Percentiles rank a stretch among this genome's conserved stretches.
Conservation (phyloP, 2,329 filamentous ascomycete genomes). For the Cladosporium sp. region DNA sequence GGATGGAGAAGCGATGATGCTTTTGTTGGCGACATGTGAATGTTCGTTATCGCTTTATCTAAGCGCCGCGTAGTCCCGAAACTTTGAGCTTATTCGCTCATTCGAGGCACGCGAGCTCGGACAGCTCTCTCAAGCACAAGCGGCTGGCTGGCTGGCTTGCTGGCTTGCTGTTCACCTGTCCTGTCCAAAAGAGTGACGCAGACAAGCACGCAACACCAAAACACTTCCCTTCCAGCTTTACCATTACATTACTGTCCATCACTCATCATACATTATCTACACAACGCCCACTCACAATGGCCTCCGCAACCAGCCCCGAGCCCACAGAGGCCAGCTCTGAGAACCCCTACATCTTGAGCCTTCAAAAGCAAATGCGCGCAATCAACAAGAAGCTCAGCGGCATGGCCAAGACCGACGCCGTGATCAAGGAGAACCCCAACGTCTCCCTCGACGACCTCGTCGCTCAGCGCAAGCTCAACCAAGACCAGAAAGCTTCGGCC, state of each 20-base stretch:
- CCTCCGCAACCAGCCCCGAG: constrained; percentile 21
- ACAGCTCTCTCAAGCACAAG: background rate
- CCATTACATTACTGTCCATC: background rate
- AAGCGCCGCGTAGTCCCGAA: background rate
- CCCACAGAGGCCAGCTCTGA: constrained; percentile 63
- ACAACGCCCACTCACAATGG: constrained; percentile 14
- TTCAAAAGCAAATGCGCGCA: constrained; percentile 92
- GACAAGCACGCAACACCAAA: background rate
- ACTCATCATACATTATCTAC: background rate
- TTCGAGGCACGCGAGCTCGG: background rate
- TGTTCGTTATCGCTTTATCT: constrained; percentile 2
- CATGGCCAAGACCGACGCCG: constrained; percentile 68
- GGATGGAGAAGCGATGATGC: background rate
- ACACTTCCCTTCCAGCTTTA: background rate
- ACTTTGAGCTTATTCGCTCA: background rate
- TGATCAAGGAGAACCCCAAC: constrained; percentile 68
- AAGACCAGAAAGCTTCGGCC: constrained; percentile 74
- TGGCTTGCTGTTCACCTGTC: background rate
- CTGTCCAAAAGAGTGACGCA: background rate
- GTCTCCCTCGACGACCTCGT: constrained; percentile 75
- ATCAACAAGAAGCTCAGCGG: constrained; percentile 88
- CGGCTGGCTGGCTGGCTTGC: background rate
- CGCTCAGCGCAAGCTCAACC: constrained; percentile 70
- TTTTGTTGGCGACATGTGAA: background rate
- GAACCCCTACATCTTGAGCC: constrained; percentile 78